Evolutionary conservation across 345 rosid species (phyloP).

Genomic region (Acer negundo): DNA sequence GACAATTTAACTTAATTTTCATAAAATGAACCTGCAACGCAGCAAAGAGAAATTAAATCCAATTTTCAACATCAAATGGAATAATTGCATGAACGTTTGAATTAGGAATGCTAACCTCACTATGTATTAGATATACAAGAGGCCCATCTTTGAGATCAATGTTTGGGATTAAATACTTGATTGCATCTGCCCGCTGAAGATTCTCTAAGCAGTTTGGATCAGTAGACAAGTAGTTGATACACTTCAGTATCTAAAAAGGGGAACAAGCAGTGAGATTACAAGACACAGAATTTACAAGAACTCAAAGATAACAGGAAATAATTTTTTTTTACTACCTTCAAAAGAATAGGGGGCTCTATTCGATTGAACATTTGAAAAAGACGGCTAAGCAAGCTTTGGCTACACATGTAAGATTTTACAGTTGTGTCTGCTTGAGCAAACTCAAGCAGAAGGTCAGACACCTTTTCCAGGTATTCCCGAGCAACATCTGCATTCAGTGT

Average conservation of each 20-base stretch:
- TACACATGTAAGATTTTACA: slow-evolving; percentile 90
- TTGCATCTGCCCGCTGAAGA: slow-evolving; percentile 97
- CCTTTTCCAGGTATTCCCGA: slow-evolving; percentile 92
- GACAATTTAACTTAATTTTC: background rate
- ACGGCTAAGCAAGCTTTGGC: slow-evolving; percentile 89
- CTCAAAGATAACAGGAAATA: slow-evolving; percentile 11
- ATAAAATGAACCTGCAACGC: background rate
- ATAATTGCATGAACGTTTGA: background rate
- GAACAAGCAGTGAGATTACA: slow-evolving; percentile 25
- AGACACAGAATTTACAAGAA: slow-evolving; percentile 12
- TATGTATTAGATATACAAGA: slow-evolving; percentile 80
- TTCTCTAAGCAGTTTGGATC: slow-evolving; percentile 97
- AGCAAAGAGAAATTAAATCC: background rate
- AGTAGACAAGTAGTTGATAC: slow-evolving; percentile 82
- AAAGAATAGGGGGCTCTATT: slow-evolving; percentile 80
- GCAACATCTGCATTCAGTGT: slow-evolving; percentile 91
- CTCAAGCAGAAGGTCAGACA: slow-evolving; percentile 95
- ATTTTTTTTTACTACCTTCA: slow-evolving; percentile 58
- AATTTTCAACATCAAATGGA: background rate
- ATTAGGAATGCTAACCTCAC: slow-evolving; percentile 59
- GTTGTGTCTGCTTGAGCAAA: slow-evolving; percentile 95
- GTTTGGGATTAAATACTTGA: slow-evolving; percentile 90
- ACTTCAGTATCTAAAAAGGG: slow-evolving; percentile 64
- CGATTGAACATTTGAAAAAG: slow-evolving; percentile 94
- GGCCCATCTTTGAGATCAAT: slow-evolving; percentile 91